A percentile compares a stretch with the other conserved stretches of the same genome.
These are phyloP conservation scores for Vitis cinerea DNA, from an alignment of 164 flowering plant genomes.

Conservation along the genomic window DNA sequence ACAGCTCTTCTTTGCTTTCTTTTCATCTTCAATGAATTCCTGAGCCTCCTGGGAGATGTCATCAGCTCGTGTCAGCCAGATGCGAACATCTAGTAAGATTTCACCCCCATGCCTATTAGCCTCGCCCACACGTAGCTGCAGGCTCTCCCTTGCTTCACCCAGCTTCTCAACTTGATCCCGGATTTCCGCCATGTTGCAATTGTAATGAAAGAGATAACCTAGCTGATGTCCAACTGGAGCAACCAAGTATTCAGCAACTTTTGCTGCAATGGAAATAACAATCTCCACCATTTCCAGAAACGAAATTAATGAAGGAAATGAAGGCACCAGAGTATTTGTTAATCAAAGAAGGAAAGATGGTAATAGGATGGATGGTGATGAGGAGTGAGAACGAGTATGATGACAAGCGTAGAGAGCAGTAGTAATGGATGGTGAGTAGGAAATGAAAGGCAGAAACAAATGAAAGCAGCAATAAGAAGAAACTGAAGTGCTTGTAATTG, in stretches of 20 bases:
- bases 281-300: too few relatives aligned
- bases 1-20: slow-evolving; percentile 5
- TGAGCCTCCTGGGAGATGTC: neutral
- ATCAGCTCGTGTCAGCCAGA: slow-evolving; percentile 10
- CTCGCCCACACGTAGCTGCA: neutral
- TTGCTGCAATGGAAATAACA: neutral
- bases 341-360: too few relatives aligned
- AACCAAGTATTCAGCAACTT: neutral
- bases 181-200: neutral
- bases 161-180: slow-evolving; percentile 1
- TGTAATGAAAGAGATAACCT: slow-evolving; percentile 4
- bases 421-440: too few relatives aligned
- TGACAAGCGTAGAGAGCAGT: too few relatives aligned
- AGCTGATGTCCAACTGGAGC: neutral
- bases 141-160: neutral
- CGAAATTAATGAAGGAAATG: too few relatives aligned
- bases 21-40: neutral
- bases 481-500: too few relatives aligned
- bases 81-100: slow-evolving; percentile 4
- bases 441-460: too few relatives aligned
- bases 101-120: slow-evolving; percentile 11
- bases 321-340: too few relatives aligned
- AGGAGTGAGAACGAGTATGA: too few relatives aligned
- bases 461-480: too few relatives aligned
- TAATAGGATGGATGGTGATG: too few relatives aligned